These are phyloP conservation scores for Solanum commersonii DNA, from an alignment of 257 asterid species.

Conservation along the genomic window DNA sequence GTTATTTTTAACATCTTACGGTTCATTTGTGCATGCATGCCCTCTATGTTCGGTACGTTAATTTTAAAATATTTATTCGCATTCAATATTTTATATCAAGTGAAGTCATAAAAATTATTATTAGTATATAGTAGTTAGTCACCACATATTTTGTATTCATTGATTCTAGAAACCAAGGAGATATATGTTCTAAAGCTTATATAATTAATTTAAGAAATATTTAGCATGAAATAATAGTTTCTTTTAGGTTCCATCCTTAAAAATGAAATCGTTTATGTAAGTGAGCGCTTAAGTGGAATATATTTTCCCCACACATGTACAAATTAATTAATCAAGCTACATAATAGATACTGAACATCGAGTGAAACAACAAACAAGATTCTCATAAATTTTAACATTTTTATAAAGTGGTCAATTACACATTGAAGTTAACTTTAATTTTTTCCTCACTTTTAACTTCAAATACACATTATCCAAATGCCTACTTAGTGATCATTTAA, in stretches of 20 bases:
- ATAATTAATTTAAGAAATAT: neutral
- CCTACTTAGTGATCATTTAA: neutral
- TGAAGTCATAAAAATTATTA: neutral
- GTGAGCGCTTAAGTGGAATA: neutral
- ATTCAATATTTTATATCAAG: no score
- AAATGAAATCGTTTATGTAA: neutral
- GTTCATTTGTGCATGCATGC: neutral
- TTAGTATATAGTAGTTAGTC: no score
- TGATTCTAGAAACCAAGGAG: neutral
- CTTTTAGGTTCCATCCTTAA: rapidly evolving
- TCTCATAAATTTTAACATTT: neutral
- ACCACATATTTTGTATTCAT: neutral
- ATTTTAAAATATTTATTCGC: no score
- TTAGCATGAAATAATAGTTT: neutral
- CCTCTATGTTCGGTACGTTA: neutral
- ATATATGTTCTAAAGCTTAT: no score
- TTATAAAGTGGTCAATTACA: neutral
- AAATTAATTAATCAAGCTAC: no score
- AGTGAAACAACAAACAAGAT: no score
- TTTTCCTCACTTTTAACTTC: neutral
- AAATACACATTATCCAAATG: neutral
- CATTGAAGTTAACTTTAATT: neutral
- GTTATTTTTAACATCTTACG: neutral
- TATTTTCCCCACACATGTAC: neutral
- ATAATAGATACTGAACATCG: no score